phyloP scores from a whole-genome alignment of 2,329 filamentous ascomycete genomes.

The Arthrobotrys megalospora region DNA sequence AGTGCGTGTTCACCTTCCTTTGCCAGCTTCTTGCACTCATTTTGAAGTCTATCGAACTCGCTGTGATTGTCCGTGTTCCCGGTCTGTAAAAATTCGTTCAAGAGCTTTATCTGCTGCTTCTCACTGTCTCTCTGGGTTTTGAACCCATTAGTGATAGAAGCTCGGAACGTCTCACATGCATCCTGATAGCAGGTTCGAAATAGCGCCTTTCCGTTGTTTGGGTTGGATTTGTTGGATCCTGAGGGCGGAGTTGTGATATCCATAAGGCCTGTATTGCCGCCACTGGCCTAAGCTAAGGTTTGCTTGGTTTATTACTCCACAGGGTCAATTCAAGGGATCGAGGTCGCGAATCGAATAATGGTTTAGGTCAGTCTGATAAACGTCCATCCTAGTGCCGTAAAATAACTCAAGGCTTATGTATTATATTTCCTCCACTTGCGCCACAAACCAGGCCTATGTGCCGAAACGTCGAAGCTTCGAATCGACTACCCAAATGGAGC shows the following conservation, averaged over 20 bases:
- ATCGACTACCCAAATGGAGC: too few relatives aligned
- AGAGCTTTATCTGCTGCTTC: neutral
- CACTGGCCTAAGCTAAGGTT: too few relatives aligned
- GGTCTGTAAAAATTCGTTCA: slow-evolving; percentile 8
- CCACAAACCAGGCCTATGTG: too few relatives aligned
- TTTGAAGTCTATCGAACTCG: slow-evolving; percentile 13
- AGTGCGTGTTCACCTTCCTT: slow-evolving; percentile 12
- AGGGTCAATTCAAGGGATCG: too few relatives aligned
- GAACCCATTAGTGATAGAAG: neutral
- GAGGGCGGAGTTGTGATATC: neutral
- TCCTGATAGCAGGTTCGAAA: slow-evolving; percentile 20
- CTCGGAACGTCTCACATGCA: slow-evolving; percentile 20
- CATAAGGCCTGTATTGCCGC: neutral
- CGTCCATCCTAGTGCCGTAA: too few relatives aligned
- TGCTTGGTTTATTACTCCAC: too few relatives aligned
- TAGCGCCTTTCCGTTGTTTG: neutral
- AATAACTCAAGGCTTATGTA: too few relatives aligned
- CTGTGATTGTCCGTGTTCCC: neutral
- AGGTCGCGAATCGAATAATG: too few relatives aligned
- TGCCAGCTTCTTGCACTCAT: slow-evolving; percentile 11
- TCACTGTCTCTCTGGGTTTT: slow-evolving; percentile 1
- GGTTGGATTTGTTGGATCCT: neutral
- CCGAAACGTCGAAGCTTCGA: too few relatives aligned
- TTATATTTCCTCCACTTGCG: too few relatives aligned
- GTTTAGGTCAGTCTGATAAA: too few relatives aligned